Evolutionary conservation across 768 basidiomycete species (phyloP).

Genomic region (Mycena floridula): DNA sequence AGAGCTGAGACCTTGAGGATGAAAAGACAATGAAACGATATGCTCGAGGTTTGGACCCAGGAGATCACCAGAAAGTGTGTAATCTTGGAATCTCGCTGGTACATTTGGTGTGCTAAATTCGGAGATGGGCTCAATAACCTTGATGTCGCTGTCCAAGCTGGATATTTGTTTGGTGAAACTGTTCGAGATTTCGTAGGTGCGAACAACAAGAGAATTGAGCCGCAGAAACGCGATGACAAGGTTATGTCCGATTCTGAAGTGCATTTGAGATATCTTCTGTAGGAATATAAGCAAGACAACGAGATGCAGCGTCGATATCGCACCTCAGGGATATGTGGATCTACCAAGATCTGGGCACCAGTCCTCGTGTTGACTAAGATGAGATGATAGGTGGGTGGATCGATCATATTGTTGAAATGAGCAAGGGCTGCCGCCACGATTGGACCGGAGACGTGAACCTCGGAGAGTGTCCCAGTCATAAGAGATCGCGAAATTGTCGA

Average conservation of each 20-base stretch:
- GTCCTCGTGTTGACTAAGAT: not conserved
- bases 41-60: not conserved
- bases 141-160: too few relatives aligned
- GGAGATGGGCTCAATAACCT: too few relatives aligned
- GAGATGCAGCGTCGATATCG: not conserved
- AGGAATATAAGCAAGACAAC: not conserved
- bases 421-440: not conserved
- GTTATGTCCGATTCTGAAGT: not conserved
- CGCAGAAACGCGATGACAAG: not conserved
- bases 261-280: not conserved
- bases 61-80: not conserved
- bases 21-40: slow-evolving; percentile 1
- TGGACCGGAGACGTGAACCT: not conserved
- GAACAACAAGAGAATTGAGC: not conserved
- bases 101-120: too few relatives aligned
- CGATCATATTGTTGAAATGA: not conserved
- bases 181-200: not conserved
- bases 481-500: not conserved
- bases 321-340: not conserved
- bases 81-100: too few relatives aligned
- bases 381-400: slow-evolving; percentile 1
- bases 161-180: too few relatives aligned
- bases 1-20: not conserved
- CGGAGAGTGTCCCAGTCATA: not conserved
- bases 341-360: not conserved